Percentiles rank a stretch among this genome's conserved stretches.
Conservation (phyloP, 148 eudicot species). For the Beta vulgaris region DNA sequence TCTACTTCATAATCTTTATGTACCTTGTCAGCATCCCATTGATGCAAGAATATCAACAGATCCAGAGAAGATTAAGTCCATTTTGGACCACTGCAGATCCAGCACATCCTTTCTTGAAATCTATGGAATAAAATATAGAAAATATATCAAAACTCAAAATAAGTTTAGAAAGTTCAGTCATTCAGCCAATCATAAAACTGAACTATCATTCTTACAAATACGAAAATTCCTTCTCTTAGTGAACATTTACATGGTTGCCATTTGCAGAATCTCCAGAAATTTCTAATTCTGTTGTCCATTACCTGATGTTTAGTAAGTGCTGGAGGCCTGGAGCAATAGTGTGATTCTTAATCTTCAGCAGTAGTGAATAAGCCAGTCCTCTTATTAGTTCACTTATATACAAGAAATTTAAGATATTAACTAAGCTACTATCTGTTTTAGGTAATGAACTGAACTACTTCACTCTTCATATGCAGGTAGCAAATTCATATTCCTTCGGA, state of each 20-base stretch:
- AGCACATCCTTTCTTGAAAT: slow-evolving; percentile 94
- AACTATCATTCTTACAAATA: background rate
- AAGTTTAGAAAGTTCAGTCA: background rate
- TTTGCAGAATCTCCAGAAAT: background rate
- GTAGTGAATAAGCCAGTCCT: too few relatives aligned
- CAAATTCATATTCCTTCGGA: background rate
- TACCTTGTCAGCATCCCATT: slow-evolving; percentile 92
- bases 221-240: background rate
- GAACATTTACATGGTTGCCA: background rate
- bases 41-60: slow-evolving; percentile 98
- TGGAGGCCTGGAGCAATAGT: too few relatives aligned
- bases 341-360: too few relatives aligned
- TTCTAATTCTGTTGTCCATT: background rate
- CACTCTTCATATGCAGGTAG: background rate
- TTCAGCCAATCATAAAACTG: background rate
- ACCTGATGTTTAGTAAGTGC: background rate
- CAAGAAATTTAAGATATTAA: background rate
- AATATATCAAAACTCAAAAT: background rate
- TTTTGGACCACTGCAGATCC: slow-evolving; percentile 92
- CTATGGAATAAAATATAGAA: slow-evolving; percentile 32
- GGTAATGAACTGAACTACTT: background rate
- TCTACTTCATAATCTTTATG: background rate
- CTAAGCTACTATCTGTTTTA: background rate
- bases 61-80: slow-evolving; percentile 88
- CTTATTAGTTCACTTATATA: slow-evolving; percentile 1